Conservation (phyloP, 2,329 filamentous ascomycete genomes). For the Cryoendolithus antarcticus region DNA sequence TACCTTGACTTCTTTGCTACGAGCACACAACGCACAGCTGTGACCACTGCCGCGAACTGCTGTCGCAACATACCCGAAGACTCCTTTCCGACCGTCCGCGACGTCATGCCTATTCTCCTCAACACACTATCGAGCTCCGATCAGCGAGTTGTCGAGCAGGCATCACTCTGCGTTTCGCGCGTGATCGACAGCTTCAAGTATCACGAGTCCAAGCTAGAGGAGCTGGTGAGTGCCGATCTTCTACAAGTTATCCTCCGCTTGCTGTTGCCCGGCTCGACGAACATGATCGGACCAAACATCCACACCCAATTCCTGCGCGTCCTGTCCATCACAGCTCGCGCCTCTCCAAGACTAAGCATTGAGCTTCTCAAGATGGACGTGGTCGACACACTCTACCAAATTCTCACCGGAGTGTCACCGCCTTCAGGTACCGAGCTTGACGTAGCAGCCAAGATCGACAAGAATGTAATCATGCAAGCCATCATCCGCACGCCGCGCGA, state of each 20-base stretch:
- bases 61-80: slow-evolving; percentile 94
- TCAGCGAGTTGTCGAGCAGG: slow-evolving; percentile 93
- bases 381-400: slow-evolving; percentile 94
- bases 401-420: slow-evolving; percentile 87
- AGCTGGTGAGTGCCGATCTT: slow-evolving; percentile 78
- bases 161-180: slow-evolving; percentile 84
- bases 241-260: slow-evolving; percentile 75
- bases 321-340: slow-evolving; percentile 76
- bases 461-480: slow-evolving; percentile 96
- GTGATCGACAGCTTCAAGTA: slow-evolving; percentile 97
- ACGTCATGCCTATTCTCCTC: slow-evolving; percentile 92
- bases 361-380: slow-evolving; percentile 94
- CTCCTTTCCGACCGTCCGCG: slow-evolving; percentile 78
- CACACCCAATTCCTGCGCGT: slow-evolving; percentile 94
- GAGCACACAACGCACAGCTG: slow-evolving; percentile 88
- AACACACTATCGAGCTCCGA: slow-evolving; percentile 86
- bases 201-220: slow-evolving; percentile 75
- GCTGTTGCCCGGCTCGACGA: slow-evolving; percentile 84
- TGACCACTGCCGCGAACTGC: slow-evolving; percentile 95
- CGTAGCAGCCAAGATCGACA: slow-evolving; percentile 77
- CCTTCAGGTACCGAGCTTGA: slow-evolving; percentile 60
- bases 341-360: slow-evolving; percentile 74
- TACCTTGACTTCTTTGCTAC: slow-evolving; percentile 97
- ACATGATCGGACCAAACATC: slow-evolving; percentile 84
- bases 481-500: slow-evolving; percentile 90